phyloP scores from a whole-genome alignment of 2,329 filamentous ascomycete species.

The Aspergillus bombycis region DNA sequence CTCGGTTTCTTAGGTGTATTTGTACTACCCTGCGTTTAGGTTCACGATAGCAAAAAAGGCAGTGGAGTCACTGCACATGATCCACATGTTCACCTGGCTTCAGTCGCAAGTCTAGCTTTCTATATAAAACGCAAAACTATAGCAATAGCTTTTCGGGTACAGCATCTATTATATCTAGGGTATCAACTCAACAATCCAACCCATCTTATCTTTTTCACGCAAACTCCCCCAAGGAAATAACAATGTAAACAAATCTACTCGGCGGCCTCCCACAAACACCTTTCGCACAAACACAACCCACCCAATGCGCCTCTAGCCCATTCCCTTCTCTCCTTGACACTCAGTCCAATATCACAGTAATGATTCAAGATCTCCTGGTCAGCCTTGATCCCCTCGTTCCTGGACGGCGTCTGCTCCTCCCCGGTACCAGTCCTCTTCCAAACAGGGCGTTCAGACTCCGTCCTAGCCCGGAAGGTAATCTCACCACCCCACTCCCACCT shows the following conservation, averaged over 20 bases:
- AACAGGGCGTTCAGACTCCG: constrained; percentile 37
- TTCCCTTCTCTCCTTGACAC: constrained; percentile 78
- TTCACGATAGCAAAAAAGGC: background rate
- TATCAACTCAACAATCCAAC: constrained; percentile 15
- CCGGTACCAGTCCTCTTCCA: constrained; percentile 31
- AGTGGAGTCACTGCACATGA: background rate
- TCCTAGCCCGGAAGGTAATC: constrained; percentile 43
- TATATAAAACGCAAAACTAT: background rate
- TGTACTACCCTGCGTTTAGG: constrained; percentile 7
- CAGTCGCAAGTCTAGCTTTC: background rate
- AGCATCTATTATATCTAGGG: background rate
- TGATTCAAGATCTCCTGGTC: constrained; percentile 90
- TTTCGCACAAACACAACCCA: constrained; percentile 81
- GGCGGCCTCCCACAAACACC: constrained; percentile 74
- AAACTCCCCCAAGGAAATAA: background rate
- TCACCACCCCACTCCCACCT: constrained; percentile 81
- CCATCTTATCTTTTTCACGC: background rate
- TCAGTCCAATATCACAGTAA: constrained; percentile 84
- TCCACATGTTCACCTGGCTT: background rate
- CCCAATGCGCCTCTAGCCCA: constrained; percentile 89
- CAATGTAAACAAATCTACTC: constrained; percentile 7
- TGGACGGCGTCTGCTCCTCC: constrained; percentile 18
- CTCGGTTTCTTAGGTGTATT: constrained; percentile 7
- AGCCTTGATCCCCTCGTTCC: constrained; percentile 57
- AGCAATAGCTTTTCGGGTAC: background rate